A percentile compares a stretch with the other conserved stretches of the same genome.
Evolutionary conservation across 73 alveolate species (phyloP).

Genomic region (Strombidium stylifer): DNA sequence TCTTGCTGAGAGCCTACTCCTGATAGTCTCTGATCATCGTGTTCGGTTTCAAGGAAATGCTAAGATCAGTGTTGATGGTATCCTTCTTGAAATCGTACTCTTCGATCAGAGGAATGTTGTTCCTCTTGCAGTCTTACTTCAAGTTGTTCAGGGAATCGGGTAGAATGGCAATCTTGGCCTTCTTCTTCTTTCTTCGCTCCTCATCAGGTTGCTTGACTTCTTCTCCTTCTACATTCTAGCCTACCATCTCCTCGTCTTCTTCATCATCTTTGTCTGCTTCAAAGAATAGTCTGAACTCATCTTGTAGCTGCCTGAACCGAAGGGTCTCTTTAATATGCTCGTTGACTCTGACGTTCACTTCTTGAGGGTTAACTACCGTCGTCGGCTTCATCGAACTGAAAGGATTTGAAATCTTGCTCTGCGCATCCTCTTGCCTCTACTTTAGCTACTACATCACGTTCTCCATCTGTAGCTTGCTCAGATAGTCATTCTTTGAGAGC

Average conservation of each 20-base stretch:
- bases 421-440: too few species aligned
- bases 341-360: too few species aligned
- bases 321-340: too few species aligned
- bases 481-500: too few species aligned
- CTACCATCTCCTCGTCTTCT: conserved; percentile 40
- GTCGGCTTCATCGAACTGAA: too few species aligned
- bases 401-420: too few species aligned
- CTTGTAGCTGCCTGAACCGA: conserved; percentile 26
- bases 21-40: conserved; percentile 87
- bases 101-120: conserved; percentile 79
- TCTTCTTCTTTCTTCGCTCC: conserved; percentile 6
- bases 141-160: conserved; percentile 62
- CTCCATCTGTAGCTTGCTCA: too few species aligned
- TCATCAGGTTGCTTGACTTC: background rate
- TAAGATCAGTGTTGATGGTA: conserved; percentile 12
- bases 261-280: too few species aligned
- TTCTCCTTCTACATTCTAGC: conserved; percentile 19
- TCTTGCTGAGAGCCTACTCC: conserved; percentile 86
- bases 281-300: too few species aligned
- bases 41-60: conserved; percentile 72
- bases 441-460: too few species aligned
- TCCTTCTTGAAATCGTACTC: conserved; percentile 90
- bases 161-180: conserved; percentile 49
- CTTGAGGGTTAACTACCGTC: too few species aligned
- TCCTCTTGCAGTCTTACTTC: conserved; percentile 66